phyloP scores from a whole-genome alignment of 208 protist species.

The Trichomonas vaginalis region DNA sequence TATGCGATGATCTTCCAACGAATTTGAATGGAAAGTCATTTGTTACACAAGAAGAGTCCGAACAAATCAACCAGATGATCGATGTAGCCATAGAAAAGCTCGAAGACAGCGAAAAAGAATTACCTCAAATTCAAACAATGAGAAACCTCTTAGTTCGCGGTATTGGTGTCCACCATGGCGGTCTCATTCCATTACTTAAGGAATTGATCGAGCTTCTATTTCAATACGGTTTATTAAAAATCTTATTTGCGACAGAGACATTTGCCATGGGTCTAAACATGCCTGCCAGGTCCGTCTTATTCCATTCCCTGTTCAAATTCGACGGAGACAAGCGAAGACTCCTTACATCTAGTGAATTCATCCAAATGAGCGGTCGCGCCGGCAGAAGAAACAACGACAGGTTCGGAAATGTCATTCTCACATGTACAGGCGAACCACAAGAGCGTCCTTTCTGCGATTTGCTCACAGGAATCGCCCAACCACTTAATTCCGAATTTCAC shows the following conservation, averaged over 20 bases:
- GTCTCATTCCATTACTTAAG: constrained; percentile 24
- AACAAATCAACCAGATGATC: neutral
- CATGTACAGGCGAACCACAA: neutral
- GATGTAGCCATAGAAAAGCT: neutral
- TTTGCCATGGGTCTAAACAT: constrained; percentile 31
- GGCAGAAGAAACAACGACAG: constrained; percentile 19
- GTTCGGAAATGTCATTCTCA: neutral
- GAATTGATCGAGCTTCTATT: constrained; percentile 24
- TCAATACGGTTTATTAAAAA: constrained; percentile 12
- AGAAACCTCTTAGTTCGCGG: constrained; percentile 82
- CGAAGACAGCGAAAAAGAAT: neutral
- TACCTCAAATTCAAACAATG: neutral
- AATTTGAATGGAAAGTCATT: neutral
- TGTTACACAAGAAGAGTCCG: constrained; percentile 10
- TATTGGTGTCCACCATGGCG: constrained; percentile 92
- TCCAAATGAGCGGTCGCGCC: constrained; percentile 27
- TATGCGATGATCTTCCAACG: neutral
- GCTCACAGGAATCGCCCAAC: neutral
- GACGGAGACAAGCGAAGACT: neutral
- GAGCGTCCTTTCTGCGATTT: neutral
- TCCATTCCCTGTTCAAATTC: constrained; percentile 20
- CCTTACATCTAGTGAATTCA: constrained; percentile 3
- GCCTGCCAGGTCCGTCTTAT: constrained; percentile 16
- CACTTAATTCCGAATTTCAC: neutral
- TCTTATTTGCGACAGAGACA: constrained; percentile 26